Base-by-base conservation (phyloP, 2,329 filamentous ascomycete genomes). In the Leptographium wingfieldii region DNA sequence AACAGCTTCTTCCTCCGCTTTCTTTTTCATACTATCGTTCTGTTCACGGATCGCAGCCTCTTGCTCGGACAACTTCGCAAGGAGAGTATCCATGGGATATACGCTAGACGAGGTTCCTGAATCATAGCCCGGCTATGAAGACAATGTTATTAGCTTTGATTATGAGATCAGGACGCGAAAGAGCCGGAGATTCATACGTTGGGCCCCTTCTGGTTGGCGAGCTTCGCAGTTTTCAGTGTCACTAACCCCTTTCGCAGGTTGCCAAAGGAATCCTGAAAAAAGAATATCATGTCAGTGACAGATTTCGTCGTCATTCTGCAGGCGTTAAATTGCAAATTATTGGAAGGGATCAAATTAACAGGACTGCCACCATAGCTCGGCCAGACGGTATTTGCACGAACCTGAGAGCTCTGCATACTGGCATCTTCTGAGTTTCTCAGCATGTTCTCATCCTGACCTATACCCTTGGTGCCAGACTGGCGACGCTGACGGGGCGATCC, bases 1-100 rank as follows among this genome's bases (percentile, higher is more conserved):
- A 16, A 9, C 55, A 22, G 9, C 55, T 27, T 33, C 40, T 56
- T 56, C 55, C 25, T 31, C 55, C 27, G 40, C 40, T 16, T 56
- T 31, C 55, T 68, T 67, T 61, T 78, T 80, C 52, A 82, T 69
- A 58, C 76, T 76, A 60, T 81, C 76, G 62, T 79, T 80, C 68
- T 87, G 83, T 70, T 82, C 79, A 57, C 76, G 76, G 56, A 86
- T 72, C n/a, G 77, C 70, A 52, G 75, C 75, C 67, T 86, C 82
- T 67, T 90, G 86, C 70, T 91, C 85, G n/a, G 83, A 82, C 55
- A 92, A 78, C 69, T 85, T 87, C 60, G 86, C 82, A 64, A 91
- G 75, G 57, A 91, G 81, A 62, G 85, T 85, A 67, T 94, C 88
- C 77, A 92, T 83, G 10, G 79, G 77, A 59, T 77, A 80, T 35